These are phyloP conservation scores for Myriosclerotinia scirpicola DNA, from an alignment of 2,329 filamentous ascomycete species.

Conservation along the genomic window DNA sequence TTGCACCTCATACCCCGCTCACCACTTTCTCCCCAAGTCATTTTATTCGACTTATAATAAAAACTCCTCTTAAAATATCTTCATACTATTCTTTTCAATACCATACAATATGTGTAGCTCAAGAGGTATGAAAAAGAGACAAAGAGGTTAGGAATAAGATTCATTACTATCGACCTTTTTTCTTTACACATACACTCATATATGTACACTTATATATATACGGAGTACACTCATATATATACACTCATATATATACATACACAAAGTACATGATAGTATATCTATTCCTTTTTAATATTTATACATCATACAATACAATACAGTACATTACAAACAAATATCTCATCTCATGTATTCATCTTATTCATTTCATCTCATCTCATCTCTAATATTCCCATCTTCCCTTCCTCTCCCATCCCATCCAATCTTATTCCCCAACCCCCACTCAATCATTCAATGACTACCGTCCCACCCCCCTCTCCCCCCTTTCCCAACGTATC, in stretches of 20 bases:
- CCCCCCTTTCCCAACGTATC: not conserved
- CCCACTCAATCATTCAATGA: too few species aligned
- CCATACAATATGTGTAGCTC: too few species aligned
- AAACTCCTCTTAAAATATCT: too few species aligned
- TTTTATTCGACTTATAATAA: too few species aligned
- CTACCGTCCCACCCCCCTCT: not conserved
- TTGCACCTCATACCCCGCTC: too few species aligned
- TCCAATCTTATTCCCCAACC: not conserved
- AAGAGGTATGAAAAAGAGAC: too few species aligned
- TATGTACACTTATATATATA: too few species aligned
- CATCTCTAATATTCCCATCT: constrained; percentile 8
- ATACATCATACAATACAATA: constrained; percentile 6
- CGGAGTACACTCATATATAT: not conserved
- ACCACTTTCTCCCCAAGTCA: too few species aligned
- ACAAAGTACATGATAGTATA: not conserved
- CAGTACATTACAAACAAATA: constrained; percentile 11
- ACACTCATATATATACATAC: not conserved
- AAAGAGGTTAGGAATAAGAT: too few species aligned
- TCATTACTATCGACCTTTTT: too few species aligned
- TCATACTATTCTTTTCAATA: too few species aligned
- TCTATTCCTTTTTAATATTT: not conserved
- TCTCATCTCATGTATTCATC: constrained; percentile 22
- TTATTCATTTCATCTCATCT: constrained; percentile 19
- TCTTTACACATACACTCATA: too few species aligned
- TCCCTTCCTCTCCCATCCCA: not conserved